phyloP scores from a whole-genome alignment of 2,329 filamentous ascomycete species.

The Sclerotinia sclerotiorum region DNA sequence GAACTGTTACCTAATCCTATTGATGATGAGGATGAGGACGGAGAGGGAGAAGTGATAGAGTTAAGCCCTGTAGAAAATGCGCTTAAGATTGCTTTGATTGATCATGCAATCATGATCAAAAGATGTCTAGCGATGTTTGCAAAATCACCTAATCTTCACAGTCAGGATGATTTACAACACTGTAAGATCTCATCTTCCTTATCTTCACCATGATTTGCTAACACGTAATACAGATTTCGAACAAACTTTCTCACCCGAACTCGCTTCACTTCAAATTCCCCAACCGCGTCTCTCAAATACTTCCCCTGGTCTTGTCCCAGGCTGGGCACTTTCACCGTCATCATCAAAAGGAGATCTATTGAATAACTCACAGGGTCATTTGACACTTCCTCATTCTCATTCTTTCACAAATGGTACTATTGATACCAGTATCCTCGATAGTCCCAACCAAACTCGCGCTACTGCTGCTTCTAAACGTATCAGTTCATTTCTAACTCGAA shows the following conservation, averaged over 20 bases:
- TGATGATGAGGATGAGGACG: conserved; percentile 41
- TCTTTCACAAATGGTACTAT: conserved; percentile 35
- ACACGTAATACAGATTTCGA: conserved; percentile 54
- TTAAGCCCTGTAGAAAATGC: conserved; percentile 68
- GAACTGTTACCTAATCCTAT: conserved; percentile 61
- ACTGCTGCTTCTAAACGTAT: conserved; percentile 22
- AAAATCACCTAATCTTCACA: conserved; percentile 56
- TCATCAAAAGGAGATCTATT: conserved; percentile 24
- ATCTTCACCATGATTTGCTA: conserved; percentile 23
- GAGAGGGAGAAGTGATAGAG: conserved; percentile 50
- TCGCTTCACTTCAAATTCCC: conserved; percentile 59
- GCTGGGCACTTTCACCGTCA: conserved; percentile 36
- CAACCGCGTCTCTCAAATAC: conserved; percentile 43
- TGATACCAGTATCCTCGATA: conserved; percentile 34
- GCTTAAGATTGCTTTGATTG: conserved; percentile 80
- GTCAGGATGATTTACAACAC: conserved; percentile 60
- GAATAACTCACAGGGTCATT: conserved; percentile 26
- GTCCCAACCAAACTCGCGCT: conserved; percentile 23
- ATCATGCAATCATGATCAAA: conserved; percentile 86
- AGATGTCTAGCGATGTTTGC: conserved; percentile 72
- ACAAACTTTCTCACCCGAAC: conserved; percentile 62
- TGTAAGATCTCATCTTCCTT: conserved; percentile 50
- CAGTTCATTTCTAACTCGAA: conserved; percentile 21
- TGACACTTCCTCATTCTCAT: conserved; percentile 24
- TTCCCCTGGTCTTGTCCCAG: conserved; percentile 44